Conservation (phyloP, 495 filamentous ascomycete species). For the Xylona heveae region DNA sequence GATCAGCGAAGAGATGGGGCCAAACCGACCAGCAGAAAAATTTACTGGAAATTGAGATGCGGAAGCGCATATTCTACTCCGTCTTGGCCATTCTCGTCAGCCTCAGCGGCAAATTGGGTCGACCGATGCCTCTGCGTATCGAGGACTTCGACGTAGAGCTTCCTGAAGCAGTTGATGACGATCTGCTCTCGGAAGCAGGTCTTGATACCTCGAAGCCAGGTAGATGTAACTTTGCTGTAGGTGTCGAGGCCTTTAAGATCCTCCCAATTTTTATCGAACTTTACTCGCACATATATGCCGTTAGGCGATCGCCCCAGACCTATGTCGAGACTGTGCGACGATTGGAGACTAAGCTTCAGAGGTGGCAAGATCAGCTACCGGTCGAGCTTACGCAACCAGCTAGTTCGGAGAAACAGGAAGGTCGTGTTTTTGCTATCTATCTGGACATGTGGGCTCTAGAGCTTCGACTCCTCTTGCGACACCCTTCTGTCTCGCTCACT, state of each 20-base stretch:
- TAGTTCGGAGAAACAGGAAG: slow-evolving; percentile 24
- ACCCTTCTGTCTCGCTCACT: slow-evolving; percentile 48
- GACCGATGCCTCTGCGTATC: slow-evolving; percentile 46
- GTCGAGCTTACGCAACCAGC: slow-evolving; percentile 23
- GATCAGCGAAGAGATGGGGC: slow-evolving; percentile 39
- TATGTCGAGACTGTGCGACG: slow-evolving; percentile 39
- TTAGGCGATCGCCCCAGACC: slow-evolving; percentile 29
- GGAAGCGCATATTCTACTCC: slow-evolving; percentile 60
- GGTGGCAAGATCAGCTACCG: slow-evolving; percentile 24
- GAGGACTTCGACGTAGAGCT: slow-evolving; percentile 61
- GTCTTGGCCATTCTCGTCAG: slow-evolving; percentile 38
- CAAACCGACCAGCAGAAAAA: slow-evolving; percentile 23
- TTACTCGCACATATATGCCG: slow-evolving; percentile 47
- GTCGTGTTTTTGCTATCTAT: slow-evolving; percentile 25
- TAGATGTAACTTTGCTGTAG: slow-evolving; percentile 42
- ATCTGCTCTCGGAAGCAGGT: slow-evolving; percentile 32
- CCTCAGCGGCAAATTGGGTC: slow-evolving; percentile 49
- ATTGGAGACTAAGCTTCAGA: slow-evolving; percentile 36
- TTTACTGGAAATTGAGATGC: slow-evolving; percentile 41
- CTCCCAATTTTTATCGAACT: slow-evolving; percentile 44
- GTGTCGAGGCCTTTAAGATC: slow-evolving; percentile 35
- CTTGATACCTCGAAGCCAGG: slow-evolving; percentile 24
- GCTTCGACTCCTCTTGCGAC: slow-evolving; percentile 33
- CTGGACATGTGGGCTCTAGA: slow-evolving; percentile 24
- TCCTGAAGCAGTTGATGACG: slow-evolving; percentile 45